phyloP scores from a whole-genome alignment of 805 yeast genomes.

The Wickerhamomyces chaumierensis region DNA sequence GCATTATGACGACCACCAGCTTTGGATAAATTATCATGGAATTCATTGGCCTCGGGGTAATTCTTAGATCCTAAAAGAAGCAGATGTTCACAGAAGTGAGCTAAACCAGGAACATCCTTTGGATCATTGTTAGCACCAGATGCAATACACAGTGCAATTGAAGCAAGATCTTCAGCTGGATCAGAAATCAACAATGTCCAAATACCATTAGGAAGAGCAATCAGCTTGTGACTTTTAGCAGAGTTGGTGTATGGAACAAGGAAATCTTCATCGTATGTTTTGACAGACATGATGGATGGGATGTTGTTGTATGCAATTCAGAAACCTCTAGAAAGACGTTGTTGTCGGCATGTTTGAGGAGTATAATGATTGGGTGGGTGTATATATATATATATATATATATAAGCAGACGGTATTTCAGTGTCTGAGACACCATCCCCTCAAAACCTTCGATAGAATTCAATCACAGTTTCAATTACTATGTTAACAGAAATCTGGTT shows the following conservation, averaged over 20 bases:
- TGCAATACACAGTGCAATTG: conserved; percentile 66
- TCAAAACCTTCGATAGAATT: no score
- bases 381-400: no score
- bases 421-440: not conserved
- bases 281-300: conserved; percentile 6
- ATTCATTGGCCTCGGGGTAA: conserved; percentile 35
- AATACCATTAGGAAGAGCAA: conserved; percentile 59
- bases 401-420: no score
- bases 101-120: conserved; percentile 58
- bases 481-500: not conserved
- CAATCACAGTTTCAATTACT: no score
- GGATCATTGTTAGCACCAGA: conserved; percentile 82
- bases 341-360: no score
- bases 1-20: conserved; percentile 58
- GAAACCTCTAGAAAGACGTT: no score
- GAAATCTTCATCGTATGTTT: conserved; percentile 10
- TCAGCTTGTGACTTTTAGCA: conserved; percentile 29
- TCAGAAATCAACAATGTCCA: conserved; percentile 64
- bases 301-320: no score
- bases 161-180: conserved; percentile 48
- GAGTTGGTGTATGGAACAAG: conserved; percentile 26
- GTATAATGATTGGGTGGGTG: no score
- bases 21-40: conserved; percentile 30
- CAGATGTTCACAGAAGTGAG: conserved; percentile 85
- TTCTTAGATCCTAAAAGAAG: conserved; percentile 43